Evolutionary conservation across 2,329 filamentous ascomycete genomes (phyloP).

Genomic region (Sclerotinia subarctica): DNA sequence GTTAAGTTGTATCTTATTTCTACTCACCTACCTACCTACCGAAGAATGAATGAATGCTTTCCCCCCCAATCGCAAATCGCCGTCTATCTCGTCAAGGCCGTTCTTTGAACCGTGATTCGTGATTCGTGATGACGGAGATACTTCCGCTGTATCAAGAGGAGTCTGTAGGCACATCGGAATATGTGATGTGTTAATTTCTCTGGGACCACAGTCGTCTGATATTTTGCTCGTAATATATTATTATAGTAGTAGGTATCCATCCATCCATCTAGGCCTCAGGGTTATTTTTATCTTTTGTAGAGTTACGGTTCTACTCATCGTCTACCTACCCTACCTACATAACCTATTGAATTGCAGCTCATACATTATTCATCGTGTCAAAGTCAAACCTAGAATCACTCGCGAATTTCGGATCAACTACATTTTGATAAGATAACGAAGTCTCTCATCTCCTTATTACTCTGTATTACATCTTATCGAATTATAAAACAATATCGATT

Average conservation of each 20-base stretch:
- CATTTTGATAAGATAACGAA: not conserved
- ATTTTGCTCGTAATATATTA: not conserved
- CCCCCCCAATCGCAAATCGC: not conserved
- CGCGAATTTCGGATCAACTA: not conserved
- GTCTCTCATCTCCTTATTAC: not conserved
- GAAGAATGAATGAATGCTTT: no score
- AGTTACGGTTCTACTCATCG: not conserved
- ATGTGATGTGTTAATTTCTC: not conserved
- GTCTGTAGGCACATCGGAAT: not conserved
- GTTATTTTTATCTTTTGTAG: not conserved
- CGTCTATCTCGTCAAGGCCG: no score
- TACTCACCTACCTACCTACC: no score
- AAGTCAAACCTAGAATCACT: not conserved
- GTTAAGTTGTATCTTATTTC: no score
- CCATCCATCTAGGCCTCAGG: not conserved
- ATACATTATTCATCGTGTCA: no score
- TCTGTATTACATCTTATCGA: not conserved
- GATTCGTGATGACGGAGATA: no score
- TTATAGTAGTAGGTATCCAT: no score
- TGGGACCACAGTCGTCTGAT: not conserved
- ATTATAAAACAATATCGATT: not conserved
- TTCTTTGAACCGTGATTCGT: no score
- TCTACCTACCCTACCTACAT: no score
- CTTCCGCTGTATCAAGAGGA: no score
- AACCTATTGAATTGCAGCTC: no score